Conservation (phyloP, 176 grass and related monocot genomes). For the Juncus inflexus region DNA sequence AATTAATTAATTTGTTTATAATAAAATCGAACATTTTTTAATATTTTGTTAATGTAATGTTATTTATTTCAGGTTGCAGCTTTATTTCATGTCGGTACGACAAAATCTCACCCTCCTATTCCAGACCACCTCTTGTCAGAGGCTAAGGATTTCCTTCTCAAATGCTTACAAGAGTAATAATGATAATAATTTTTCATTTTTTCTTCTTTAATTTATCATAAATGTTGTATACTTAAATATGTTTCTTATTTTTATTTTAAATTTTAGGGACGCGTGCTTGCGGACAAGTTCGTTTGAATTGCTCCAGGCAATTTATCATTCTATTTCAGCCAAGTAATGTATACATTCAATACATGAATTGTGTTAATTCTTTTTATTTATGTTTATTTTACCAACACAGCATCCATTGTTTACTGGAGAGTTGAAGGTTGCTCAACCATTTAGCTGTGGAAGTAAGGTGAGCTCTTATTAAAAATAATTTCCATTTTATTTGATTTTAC, state of each 20-base stretch:
- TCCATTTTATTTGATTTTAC: slow-evolving; percentile 9
- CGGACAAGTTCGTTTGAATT: slow-evolving; percentile 61
- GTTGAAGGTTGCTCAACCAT: slow-evolving; percentile 30
- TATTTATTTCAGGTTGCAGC: slow-evolving; percentile 61
- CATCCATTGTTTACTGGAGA: slow-evolving; percentile 93
- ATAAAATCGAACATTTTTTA: too few species aligned
- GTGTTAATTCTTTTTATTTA: slow-evolving; percentile 5
- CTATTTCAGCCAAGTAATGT: background rate
- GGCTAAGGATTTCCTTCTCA: slow-evolving; percentile 94
- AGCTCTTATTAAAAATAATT: slow-evolving; percentile 23
- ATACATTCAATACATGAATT: too few species aligned
- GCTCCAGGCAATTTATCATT: slow-evolving; percentile 47
- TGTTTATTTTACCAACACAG: slow-evolving; percentile 46
- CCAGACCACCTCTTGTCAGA: slow-evolving; percentile 87
- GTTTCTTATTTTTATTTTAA: slow-evolving; percentile 12
- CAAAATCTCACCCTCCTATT: slow-evolving; percentile 97
- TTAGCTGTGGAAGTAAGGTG: slow-evolving; percentile 46
- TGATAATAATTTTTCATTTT: background rate
- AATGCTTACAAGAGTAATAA: slow-evolving; percentile 91
- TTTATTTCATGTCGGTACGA: slow-evolving; percentile 96
- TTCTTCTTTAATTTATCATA: slow-evolving; percentile 24
- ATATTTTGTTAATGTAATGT: slow-evolving; percentile 1
- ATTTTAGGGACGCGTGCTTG: slow-evolving; percentile 55
- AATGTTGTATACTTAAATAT: background rate
- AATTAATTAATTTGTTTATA: background rate